Conservation (phyloP, 768 basidiomycete species). For the Udeniomyces megalosporus region DNA sequence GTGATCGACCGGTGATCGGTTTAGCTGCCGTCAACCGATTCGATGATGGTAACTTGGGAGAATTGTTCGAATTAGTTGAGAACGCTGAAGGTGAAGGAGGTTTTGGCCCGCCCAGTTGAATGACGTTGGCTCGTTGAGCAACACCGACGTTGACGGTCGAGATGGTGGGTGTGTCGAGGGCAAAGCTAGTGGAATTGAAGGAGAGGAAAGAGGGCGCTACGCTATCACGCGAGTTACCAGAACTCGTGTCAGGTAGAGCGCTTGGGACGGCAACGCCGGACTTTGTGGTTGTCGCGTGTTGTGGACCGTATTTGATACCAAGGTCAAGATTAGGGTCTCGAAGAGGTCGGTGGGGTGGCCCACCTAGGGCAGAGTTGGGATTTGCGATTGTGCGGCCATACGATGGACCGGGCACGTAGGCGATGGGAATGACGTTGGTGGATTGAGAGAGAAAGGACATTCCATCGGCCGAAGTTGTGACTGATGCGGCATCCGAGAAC, state of each 20-base stretch:
- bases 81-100: background rate
- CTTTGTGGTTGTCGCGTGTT: background rate
- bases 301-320: background rate
- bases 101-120: slow-evolving; percentile 1
- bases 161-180: slow-evolving; percentile 13
- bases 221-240: background rate
- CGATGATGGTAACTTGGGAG: background rate
- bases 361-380: background rate
- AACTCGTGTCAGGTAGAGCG: background rate
- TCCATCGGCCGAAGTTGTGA: background rate
- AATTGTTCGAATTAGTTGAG: background rate
- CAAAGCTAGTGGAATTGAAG: slow-evolving; percentile 15
- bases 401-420: slow-evolving; percentile 11
- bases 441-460: slow-evolving; percentile 6
- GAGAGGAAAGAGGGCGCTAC: slow-evolving; percentile 13
- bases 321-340: slow-evolving; percentile 9
- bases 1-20: slow-evolving; percentile 1
- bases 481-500: slow-evolving; percentile 13
- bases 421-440: slow-evolving; percentile 16
- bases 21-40: background rate
- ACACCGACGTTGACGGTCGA: slow-evolving; percentile 13
- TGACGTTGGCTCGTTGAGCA: slow-evolving; percentile 13
- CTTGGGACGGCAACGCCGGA: background rate
- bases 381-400: background rate
- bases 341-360: background rate